These are phyloP conservation scores for Fusarium sp. DNA, from an alignment of 2,329 filamentous ascomycete species.

Conservation along the genomic window DNA sequence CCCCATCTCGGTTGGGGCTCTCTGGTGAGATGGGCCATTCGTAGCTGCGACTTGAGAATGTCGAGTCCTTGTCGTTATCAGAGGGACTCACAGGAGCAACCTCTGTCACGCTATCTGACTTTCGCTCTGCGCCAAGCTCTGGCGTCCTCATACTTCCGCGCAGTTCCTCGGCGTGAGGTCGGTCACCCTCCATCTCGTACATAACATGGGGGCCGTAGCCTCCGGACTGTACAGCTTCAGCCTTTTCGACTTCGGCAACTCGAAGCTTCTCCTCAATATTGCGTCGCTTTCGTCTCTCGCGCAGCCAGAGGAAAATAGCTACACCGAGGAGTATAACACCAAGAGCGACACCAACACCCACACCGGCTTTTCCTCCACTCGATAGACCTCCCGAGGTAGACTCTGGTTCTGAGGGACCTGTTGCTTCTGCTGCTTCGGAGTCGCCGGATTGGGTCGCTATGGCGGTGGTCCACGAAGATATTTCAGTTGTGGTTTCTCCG, in stretches of 20 bases:
- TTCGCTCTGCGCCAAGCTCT: conserved; percentile 20
- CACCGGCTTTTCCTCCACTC: conserved; percentile 34
- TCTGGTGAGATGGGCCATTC: conserved; percentile 19
- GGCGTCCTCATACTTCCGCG: conserved; percentile 39
- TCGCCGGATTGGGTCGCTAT: conserved; percentile 4
- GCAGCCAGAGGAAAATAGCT: conserved; percentile 36
- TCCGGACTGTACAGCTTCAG: background rate
- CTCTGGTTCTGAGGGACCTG: background rate
- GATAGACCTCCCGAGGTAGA: conserved; percentile 4
- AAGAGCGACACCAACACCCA: conserved; percentile 33
- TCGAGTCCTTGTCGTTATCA: background rate
- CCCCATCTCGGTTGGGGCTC: background rate
- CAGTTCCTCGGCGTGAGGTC: conserved; percentile 33
- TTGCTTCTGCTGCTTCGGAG: conserved; percentile 5
- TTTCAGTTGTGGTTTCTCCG: background rate
- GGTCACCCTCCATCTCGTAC: conserved; percentile 43
- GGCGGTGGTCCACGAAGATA: background rate
- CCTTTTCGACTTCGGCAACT: conserved; percentile 3
- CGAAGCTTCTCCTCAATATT: conserved; percentile 23
- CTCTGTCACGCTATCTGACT: background rate
- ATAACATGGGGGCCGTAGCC: conserved; percentile 2
- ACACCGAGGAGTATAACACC: conserved; percentile 28
- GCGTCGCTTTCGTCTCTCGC: conserved; percentile 36
- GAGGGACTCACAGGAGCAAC: background rate
- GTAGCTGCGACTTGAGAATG: background rate